Evolutionary conservation across 2,329 filamentous ascomycete species (phyloP).

Genomic region (Pseudogymnoascus verrucosus): DNA sequence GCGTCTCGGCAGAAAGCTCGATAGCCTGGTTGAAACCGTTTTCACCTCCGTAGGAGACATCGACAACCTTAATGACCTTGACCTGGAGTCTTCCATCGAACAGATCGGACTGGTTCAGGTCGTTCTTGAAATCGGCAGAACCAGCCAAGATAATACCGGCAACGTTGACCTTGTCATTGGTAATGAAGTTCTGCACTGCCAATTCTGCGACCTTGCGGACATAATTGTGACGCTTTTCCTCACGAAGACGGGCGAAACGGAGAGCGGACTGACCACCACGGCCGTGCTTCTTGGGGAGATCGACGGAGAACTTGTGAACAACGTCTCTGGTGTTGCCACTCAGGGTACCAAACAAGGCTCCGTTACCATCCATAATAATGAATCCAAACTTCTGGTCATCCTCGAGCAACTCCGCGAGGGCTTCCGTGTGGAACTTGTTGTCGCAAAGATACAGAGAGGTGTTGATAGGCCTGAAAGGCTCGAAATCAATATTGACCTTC

Average conservation of each 20-base stretch:
- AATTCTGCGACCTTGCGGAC: conserved; percentile 97
- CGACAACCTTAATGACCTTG: conserved; percentile 99
- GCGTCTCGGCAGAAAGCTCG: conserved; percentile 85
- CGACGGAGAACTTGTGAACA: conserved; percentile 96
- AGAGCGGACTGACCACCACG: conserved; percentile 99
- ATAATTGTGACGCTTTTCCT: conserved; percentile 99
- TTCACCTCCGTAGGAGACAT: conserved; percentile 97
- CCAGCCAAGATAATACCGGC: conserved; percentile 91
- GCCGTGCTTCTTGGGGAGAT: conserved; percentile 99
- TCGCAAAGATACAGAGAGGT: conserved; percentile 98
- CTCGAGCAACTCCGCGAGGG: conserved; percentile 90
- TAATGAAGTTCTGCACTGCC: conserved; percentile 98
- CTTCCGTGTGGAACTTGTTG: conserved; percentile 99
- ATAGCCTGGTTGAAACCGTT: conserved; percentile 99
- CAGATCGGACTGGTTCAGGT: conserved; percentile 93
- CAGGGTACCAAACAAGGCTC: conserved; percentile 90
- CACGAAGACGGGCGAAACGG: conserved; percentile 97
- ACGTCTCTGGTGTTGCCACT: conserved; percentile 96
- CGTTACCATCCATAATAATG: conserved; percentile 99
- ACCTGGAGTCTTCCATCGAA: conserved; percentile 84
- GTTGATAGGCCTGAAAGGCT: conserved; percentile 99
- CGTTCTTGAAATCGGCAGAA: conserved; percentile 99
- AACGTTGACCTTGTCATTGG: conserved; percentile 96
- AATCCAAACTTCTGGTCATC: conserved; percentile 99
- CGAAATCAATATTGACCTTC: conserved; percentile 99